Percentiles rank a stretch among this genome's conserved stretches.
These are phyloP conservation scores for Fraxinus albicans DNA, from an alignment of 305 asterid species.

Conservation along the genomic window DNA sequence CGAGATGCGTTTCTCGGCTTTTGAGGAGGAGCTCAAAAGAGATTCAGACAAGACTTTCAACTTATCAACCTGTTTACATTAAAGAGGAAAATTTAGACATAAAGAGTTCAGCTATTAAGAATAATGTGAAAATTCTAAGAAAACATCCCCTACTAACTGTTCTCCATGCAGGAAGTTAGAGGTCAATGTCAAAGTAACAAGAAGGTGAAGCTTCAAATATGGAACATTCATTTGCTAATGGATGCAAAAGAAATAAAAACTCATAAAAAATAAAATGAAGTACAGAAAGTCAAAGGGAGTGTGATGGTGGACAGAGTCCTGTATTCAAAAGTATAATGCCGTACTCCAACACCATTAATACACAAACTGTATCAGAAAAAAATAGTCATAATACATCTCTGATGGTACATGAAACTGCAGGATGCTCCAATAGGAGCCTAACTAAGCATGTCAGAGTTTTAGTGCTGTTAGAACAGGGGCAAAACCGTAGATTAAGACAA, in stretches of 20 bases:
- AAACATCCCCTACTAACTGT: neutral
- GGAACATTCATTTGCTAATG: constrained; percentile 13
- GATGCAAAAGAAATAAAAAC: constrained; percentile 2
- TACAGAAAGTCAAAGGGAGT: neutral
- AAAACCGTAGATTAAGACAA: neutral
- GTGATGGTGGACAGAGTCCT: neutral
- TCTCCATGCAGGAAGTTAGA: constrained; percentile 15
- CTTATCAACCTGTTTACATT: constrained; percentile 80
- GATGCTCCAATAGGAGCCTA: neutral
- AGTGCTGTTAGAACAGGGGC: neutral
- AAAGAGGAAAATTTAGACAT: constrained; percentile 29
- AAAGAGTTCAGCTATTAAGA: neutral
- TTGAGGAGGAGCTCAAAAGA: constrained; percentile 73
- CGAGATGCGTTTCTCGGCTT: constrained; percentile 91
- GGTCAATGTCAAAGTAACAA: constrained; percentile 17
- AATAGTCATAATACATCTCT: neutral
- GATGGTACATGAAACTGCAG: constrained; percentile 15
- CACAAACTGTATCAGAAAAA: neutral
- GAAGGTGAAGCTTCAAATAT: constrained; percentile 16
- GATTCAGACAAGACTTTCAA: constrained; percentile 90
- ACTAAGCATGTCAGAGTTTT: neutral
- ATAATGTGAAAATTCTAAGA: constrained; percentile 19
- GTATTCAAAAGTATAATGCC: constrained; percentile 1
- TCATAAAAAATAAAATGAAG: neutral
- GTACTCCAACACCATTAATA: neutral